Evolutionary conservation across 768 basidiomycete species (phyloP).

Genomic region (Amanita muscaria): DNA sequence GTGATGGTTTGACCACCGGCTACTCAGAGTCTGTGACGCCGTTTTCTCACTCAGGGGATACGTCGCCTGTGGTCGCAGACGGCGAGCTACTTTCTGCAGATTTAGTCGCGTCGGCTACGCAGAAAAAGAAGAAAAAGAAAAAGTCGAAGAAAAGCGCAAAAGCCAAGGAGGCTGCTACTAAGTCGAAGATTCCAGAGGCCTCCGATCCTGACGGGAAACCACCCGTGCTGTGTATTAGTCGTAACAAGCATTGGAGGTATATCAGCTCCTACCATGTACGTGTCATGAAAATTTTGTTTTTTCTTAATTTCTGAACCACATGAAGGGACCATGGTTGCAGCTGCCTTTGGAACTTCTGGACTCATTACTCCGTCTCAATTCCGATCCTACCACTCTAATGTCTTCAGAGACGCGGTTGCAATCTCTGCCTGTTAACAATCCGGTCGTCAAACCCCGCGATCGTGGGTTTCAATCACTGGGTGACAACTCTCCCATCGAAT

Average conservation of each 20-base stretch:
- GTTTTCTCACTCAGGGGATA: conserved; percentile 23
- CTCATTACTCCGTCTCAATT: conserved; percentile 68
- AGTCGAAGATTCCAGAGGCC: conserved; percentile 22
- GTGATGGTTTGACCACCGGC: conserved; percentile 14
- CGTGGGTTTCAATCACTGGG: conserved; percentile 35
- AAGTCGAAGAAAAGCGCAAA: conserved; percentile 49
- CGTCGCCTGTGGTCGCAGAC: conserved; percentile 21
- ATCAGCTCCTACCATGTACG: conserved; percentile 86
- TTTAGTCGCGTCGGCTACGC: conserved; percentile 16
- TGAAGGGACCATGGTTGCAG: conserved; percentile 91
- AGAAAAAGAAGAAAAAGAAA: conserved; percentile 68
- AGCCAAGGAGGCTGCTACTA: conserved; percentile 29
- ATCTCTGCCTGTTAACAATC: conserved; percentile 23
- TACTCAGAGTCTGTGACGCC: conserved; percentile 21
- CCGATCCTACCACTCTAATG: conserved; percentile 59
- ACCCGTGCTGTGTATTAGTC: conserved; percentile 74
- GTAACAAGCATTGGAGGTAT: conserved; percentile 92
- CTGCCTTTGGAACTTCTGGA: conserved; percentile 81
- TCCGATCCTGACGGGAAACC: conserved; percentile 37
- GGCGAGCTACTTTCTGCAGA: conserved; percentile 15
- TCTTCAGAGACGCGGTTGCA: conserved; percentile 35
- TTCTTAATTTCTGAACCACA: not conserved
- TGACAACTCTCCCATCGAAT: conserved; percentile 35
- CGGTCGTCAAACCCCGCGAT: conserved; percentile 32
- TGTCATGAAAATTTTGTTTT: conserved; percentile 13